These are phyloP conservation scores for Physcia stellaris DNA, from an alignment of 495 filamentous ascomycete species.

Conservation along the genomic window DNA sequence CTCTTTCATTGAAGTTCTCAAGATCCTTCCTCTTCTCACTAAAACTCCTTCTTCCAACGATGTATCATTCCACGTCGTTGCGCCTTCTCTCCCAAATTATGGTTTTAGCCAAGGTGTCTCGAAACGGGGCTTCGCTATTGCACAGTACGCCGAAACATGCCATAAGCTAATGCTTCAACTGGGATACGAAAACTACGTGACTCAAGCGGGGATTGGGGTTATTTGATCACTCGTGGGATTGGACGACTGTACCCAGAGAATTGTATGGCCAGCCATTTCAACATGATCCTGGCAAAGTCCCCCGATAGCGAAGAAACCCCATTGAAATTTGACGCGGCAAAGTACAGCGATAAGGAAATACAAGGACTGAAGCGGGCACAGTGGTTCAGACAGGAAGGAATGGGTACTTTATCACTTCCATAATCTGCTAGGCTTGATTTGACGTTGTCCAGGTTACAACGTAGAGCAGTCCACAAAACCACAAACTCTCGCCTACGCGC, in stretches of 20 bases:
- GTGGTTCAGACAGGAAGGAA: conserved; percentile 39
- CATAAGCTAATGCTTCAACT: conserved; percentile 56
- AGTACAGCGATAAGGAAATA: conserved; percentile 20
- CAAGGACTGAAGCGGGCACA: conserved; percentile 30
- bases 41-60: conserved; percentile 3
- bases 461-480: conserved; percentile 45
- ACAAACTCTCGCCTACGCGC: conserved; percentile 42
- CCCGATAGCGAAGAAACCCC: too few species aligned
- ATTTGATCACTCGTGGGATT: too few species aligned
- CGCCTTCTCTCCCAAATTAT: conserved; percentile 30
- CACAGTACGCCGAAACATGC: conserved; percentile 46
- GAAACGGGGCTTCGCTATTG: conserved; percentile 36
- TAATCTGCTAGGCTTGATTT: too few species aligned
- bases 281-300: conserved; percentile 33
- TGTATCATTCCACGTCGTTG: conserved; percentile 32
- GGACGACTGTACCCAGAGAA: conserved; percentile 39
- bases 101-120: conserved; percentile 25
- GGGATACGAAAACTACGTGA: conserved; percentile 51
- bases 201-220: conserved; percentile 58
- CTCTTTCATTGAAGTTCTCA: conserved; percentile 26
- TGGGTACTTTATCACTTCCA: too few species aligned
- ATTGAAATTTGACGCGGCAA: too few species aligned
- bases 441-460: conserved; percentile 46
- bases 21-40: conserved; percentile 22
- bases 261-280: conserved; percentile 51